These are phyloP conservation scores for Phialocephala subalpina DNA, from an alignment of 2,329 filamentous ascomycete genomes.

Conservation along the genomic window DNA sequence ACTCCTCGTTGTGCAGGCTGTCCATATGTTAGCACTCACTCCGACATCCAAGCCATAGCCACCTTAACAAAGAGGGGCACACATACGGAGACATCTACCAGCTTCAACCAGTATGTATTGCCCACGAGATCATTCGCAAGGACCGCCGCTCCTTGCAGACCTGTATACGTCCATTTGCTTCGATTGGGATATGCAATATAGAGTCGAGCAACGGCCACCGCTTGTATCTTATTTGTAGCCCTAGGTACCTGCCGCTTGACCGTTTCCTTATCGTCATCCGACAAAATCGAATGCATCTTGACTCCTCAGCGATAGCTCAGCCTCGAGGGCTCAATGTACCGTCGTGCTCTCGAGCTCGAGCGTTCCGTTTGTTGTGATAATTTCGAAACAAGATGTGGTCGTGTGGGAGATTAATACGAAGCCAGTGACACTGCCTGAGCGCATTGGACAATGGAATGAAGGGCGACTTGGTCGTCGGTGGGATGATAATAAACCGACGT, in stretches of 20 bases:
- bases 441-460: conserved; percentile 35
- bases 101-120: conserved; percentile 95
- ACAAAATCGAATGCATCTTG: conserved; percentile 64
- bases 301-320: conserved; percentile 18
- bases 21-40: conserved; percentile 29
- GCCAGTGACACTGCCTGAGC: conserved; percentile 34
- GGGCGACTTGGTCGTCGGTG: conserved; percentile 9
- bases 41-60: not conserved
- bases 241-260: conserved; percentile 96
- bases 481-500: conserved; percentile 5
- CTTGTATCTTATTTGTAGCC: conserved; percentile 95
- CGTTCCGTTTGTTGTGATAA: conserved; percentile 28
- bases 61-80: conserved; percentile 11
- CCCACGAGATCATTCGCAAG: conserved; percentile 94
- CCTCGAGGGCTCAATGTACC: conserved; percentile 15
- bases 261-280: conserved; percentile 93
- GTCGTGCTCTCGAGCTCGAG: conserved; percentile 23
- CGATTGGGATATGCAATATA: conserved; percentile 91
- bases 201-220: conserved; percentile 90
- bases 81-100: conserved; percentile 94
- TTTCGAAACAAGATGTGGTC: conserved; percentile 35
- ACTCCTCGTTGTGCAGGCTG: conserved; percentile 83
- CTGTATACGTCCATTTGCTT: conserved; percentile 91
- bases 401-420: conserved; percentile 40
- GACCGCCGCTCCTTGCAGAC: conserved; percentile 89